A percentile compares a stretch with the other conserved stretches of the same genome.
Evolutionary conservation across 768 basidiomycete species (phyloP).

Genomic region (Kwoniella sp.): DNA sequence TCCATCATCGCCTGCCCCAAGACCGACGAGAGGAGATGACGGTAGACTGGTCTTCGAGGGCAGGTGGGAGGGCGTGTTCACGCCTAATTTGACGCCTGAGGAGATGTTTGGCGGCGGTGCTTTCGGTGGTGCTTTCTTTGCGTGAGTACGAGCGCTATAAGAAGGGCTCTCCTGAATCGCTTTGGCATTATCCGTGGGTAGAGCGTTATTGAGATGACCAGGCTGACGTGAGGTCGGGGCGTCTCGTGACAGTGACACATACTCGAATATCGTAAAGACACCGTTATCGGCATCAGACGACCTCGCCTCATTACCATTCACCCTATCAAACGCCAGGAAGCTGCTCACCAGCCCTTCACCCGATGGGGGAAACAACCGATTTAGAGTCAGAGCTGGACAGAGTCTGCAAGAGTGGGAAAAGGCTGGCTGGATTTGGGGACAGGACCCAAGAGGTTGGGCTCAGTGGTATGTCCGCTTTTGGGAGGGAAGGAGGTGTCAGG

Average conservation of each 20-base stretch:
- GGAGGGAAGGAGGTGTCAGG: constrained; percentile 47
- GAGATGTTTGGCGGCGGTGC: constrained; percentile 54
- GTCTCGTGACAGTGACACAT: constrained; percentile 46
- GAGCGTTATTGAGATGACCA: no score
- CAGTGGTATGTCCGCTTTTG: constrained; percentile 55
- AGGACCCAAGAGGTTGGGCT: constrained; percentile 55
- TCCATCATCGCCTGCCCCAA: constrained; percentile 15
- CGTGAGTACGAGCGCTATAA: constrained; percentile 41
- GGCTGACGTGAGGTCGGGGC: no score
- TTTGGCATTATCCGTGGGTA: no score
- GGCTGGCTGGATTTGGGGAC: constrained; percentile 54
- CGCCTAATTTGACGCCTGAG: constrained; percentile 53
- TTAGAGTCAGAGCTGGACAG: constrained; percentile 47
- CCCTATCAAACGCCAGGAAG: constrained; percentile 10
- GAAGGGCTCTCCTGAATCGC: no score
- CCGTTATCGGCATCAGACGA: constrained; percentile 29
- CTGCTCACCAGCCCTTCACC: constrained; percentile 36
- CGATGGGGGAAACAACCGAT: constrained; percentile 44
- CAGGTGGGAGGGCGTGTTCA: constrained; percentile 48
- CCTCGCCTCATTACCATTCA: constrained; percentile 36
- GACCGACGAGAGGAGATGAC: constrained; percentile 35
- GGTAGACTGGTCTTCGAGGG: constrained; percentile 50
- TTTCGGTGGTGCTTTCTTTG: constrained; percentile 53
- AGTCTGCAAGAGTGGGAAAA: constrained; percentile 55
- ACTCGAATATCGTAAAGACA: constrained; percentile 42